Conservation (phyloP, 2,329 filamentous ascomycete species). For the Aspergillus nomiae region DNA sequence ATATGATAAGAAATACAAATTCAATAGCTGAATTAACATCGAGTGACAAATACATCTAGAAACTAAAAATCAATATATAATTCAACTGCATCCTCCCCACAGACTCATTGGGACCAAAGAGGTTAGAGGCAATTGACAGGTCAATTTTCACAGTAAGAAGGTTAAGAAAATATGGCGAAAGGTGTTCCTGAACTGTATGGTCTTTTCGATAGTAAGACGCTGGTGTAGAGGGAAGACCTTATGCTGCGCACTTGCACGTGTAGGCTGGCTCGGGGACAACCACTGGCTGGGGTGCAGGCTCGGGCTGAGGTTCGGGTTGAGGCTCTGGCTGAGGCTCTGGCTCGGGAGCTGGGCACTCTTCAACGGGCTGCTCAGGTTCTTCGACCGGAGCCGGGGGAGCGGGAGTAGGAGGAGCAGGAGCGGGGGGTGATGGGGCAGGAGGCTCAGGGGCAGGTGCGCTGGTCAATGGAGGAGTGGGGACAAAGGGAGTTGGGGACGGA, state of each 20-base stretch:
- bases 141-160: constrained; percentile 2
- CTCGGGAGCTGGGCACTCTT: constrained; percentile 6
- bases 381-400: not conserved
- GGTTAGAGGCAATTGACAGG: not conserved
- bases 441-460: not conserved
- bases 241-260: constrained; percentile 11
- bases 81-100: not conserved
- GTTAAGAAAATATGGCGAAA: not conserved
- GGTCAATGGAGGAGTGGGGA: constrained; percentile 5
- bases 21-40: not conserved
- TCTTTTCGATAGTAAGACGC: not conserved
- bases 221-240: not conserved
- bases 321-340: constrained; percentile 6
- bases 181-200: not conserved
- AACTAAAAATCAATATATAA: constrained; percentile 1
- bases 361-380: not conserved
- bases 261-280: constrained; percentile 1
- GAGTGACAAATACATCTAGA: not conserved
- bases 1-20: not conserved
- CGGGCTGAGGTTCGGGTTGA: constrained; percentile 4
- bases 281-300: constrained; percentile 8
- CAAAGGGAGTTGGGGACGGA: constrained; percentile 4
- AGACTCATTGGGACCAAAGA: not conserved
- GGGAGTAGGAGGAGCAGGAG: constrained; percentile 5
- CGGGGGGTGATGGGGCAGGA: not conserved